phyloP scores from a whole-genome alignment of 768 basidiomycete genomes.

The Lentinus brumalis region DNA sequence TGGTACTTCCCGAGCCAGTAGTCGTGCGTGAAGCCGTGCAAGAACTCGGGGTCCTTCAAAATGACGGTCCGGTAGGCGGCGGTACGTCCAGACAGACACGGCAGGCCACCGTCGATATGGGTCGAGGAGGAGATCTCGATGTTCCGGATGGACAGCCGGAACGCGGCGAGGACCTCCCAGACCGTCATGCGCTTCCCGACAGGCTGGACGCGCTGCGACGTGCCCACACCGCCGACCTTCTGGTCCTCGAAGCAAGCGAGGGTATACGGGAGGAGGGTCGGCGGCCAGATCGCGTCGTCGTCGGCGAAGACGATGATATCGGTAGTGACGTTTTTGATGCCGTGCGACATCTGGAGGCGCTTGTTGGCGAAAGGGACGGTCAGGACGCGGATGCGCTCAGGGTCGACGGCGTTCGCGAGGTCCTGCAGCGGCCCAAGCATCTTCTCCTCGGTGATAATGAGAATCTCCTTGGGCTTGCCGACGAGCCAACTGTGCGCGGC shows the following conservation, averaged over 20 bases:
- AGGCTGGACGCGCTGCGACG: slow-evolving; percentile 85
- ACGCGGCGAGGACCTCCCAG: slow-evolving; percentile 94
- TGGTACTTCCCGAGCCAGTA: slow-evolving; percentile 94
- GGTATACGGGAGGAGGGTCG: slow-evolving; percentile 84
- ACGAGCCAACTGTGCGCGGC: slow-evolving; percentile 91
- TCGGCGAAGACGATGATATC: slow-evolving; percentile 96
- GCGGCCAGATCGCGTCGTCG: slow-evolving; percentile 95
- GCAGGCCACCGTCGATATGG: slow-evolving; percentile 91
- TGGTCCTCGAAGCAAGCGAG: slow-evolving; percentile 95
- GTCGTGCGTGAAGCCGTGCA: slow-evolving; percentile 93
- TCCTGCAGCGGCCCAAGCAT: slow-evolving; percentile 89
- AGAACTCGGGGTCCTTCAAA: slow-evolving; percentile 92
- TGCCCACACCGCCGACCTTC: slow-evolving; percentile 90
- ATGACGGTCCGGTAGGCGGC: slow-evolving; percentile 94
- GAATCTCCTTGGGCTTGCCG: slow-evolving; percentile 84
- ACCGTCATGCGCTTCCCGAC: slow-evolving; percentile 81
- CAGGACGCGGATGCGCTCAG: slow-evolving; percentile 79
- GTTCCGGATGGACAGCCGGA: slow-evolving; percentile 90
- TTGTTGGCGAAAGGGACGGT: slow-evolving; percentile 95
- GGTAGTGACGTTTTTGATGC: slow-evolving; percentile 86
- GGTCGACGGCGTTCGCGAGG: slow-evolving; percentile 86
- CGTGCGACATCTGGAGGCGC: slow-evolving; percentile 91
- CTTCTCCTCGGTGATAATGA: slow-evolving; percentile 82
- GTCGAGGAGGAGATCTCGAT: slow-evolving; percentile 89
- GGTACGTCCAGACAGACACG: slow-evolving; percentile 90